Percentiles rank a stretch among this genome's conserved stretches.
phyloP scores from a whole-genome alignment of 139 green algal species.

The Chlorella vulgaris region DNA sequence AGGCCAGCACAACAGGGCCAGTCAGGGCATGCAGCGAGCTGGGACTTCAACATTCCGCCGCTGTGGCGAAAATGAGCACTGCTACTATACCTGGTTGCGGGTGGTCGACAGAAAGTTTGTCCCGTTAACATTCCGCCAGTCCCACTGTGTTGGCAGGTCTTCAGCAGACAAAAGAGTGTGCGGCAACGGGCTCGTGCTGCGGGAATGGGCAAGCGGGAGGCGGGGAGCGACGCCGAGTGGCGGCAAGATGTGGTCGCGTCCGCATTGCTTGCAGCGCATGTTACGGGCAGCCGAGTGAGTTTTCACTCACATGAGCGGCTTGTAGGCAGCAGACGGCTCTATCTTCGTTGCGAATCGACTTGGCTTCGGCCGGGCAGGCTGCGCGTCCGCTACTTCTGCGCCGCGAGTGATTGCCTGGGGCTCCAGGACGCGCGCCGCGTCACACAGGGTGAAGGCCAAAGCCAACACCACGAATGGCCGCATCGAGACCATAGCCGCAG shows the following conservation, averaged over 20 bases:
- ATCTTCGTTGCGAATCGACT: neutral
- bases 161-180: constrained; percentile 21
- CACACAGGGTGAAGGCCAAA: neutral
- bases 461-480: neutral
- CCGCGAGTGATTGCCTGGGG: neutral
- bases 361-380: no score
- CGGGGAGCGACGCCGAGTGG: no score
- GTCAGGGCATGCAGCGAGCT: neutral
- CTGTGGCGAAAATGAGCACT: constrained; percentile 6
- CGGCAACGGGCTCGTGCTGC: constrained; percentile 20
- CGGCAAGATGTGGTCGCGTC: neutral
- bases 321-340: neutral
- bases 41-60: neutral
- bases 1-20: neutral
- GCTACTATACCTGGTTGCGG: constrained; percentile 64
- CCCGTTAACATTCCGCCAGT: constrained; percentile 68
- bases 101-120: constrained; percentile 70
- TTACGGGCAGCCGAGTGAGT: no score
- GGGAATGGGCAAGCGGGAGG: neutral
- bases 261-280: no score
- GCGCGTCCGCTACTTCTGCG: neutral
- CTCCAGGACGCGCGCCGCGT: neutral
- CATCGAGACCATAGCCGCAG: neutral
- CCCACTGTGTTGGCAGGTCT: constrained; percentile 19
- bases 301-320: constrained; percentile 7